phyloP scores from a whole-genome alignment of 495 filamentous ascomycete genomes.

The Evansstolkia leycettana region DNA sequence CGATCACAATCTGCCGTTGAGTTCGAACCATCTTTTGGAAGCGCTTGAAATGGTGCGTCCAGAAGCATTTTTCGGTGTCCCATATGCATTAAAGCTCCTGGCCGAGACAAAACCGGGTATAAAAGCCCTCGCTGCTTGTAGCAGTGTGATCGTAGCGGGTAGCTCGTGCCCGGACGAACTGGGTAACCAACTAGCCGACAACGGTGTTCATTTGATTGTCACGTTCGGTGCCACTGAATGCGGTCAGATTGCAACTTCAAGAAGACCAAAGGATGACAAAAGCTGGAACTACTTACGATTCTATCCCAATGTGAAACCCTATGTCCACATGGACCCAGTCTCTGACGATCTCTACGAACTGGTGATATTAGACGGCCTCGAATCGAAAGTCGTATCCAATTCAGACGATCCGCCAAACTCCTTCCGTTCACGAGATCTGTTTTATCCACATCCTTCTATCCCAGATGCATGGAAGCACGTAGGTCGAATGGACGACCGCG shows the following conservation, averaged over 20 bases:
- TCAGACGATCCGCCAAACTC: constrained; percentile 38
- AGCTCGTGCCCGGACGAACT: constrained; percentile 36
- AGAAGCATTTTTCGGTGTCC: constrained; percentile 32
- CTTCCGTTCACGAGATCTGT: constrained; percentile 46
- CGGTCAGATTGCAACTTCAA: constrained; percentile 44
- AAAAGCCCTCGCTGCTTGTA: constrained; percentile 17
- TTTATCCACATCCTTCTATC: constrained; percentile 39
- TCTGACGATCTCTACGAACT: constrained; percentile 45
- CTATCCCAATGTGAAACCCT: constrained; percentile 16
- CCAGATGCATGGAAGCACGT: constrained; percentile 45
- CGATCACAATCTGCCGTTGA: constrained; percentile 31
- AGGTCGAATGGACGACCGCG: constrained; percentile 44
- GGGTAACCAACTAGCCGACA: constrained; percentile 36
- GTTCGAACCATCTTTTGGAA: constrained; percentile 21
- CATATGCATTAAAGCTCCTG: constrained; percentile 36
- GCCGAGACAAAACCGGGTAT: constrained; percentile 31
- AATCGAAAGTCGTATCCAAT: constrained; percentile 49
- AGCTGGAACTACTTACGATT: constrained; percentile 55
- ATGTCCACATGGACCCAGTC: constrained; percentile 41
- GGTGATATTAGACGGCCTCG: constrained; percentile 45
- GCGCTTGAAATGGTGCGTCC: constrained; percentile 25
- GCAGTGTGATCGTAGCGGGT: constrained; percentile 36
- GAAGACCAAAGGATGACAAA: constrained; percentile 32
- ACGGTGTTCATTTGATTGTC: constrained; percentile 41
- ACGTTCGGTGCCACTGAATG: constrained; percentile 43